Evolutionary conservation across 2,329 filamentous ascomycete genomes (phyloP), one percentile per base, ranked within the genome.

Genomic region (Epichloe typhina): DNA sequence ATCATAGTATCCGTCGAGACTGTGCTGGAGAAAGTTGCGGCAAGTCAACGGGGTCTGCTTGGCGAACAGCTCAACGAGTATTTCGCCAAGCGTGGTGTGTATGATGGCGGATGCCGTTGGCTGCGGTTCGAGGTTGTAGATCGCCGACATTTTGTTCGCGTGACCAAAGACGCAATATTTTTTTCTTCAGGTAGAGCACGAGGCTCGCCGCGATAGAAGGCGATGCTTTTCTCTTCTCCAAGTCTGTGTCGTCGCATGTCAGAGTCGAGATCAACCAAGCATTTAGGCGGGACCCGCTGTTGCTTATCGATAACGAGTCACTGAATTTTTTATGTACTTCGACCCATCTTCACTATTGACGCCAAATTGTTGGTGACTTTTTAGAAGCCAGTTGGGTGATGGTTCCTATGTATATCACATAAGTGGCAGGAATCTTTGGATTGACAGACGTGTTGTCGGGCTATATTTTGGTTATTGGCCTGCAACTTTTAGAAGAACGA

Each of bases 21-120:
- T 93, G 62, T 90, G 84, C 67, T 98, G 93, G 38, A 98, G 77
- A 69, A 98, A 98, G 72, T 96, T 97, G 59, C 91, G 88, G 63
- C 84, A 89, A 26, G 93, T 86, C 55, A 96, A 75, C 8, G 93
- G 93, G 0, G 88, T 86, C 69, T 98, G 93, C 64, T 93, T 93
- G 17, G 90, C 90, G 73, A 95, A 98, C 52, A 98, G 82, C 67
- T 95, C 88, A 68, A 98, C 79, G 38, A 86, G 83, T 52, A 98
- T 77, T 62, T 95, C 90, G 67, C 93, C 93, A 44, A 84, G 75
- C 6, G 88, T 95, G 9, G 93, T 98, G 67, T 94, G 84, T 41
- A 98, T 76, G 57, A 96, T 83, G 51, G 87, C 88, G 57, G 93
- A 95, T 21, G 86, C 93, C 52, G 91, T 96, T 44, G 93, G 88